Evolutionary conservation across 345 rosid species (phyloP).

Genomic region (Camelina laxa): DNA sequence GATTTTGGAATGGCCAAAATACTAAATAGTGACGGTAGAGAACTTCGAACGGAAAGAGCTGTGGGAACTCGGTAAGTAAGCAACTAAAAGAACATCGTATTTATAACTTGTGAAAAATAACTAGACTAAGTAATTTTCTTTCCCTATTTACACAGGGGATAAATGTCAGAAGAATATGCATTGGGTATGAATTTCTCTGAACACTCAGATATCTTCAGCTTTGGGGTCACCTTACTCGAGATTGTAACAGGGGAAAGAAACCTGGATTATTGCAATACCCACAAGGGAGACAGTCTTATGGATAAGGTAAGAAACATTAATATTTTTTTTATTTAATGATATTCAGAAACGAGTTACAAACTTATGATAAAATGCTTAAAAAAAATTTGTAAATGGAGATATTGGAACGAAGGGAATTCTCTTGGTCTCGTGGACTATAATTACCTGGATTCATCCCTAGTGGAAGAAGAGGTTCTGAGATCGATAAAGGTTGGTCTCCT

Average conservation of each 20-base stretch:
- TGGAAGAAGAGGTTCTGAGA: neutral
- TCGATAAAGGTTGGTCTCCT: neutral
- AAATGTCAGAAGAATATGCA: neutral
- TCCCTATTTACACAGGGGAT: neutral
- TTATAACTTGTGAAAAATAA: neutral
- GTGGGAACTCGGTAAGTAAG: slow-evolving; percentile 1
- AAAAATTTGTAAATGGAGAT: neutral
- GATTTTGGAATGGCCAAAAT: slow-evolving; percentile 2
- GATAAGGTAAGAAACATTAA: neutral
- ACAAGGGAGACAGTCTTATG: neutral
- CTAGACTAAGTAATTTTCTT: neutral
- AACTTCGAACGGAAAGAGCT: neutral
- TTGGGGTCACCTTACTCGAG: neutral
- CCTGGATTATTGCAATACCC: neutral
- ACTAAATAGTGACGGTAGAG: neutral
- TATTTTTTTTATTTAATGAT: no score
- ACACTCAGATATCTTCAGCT: neutral
- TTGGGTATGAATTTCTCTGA: neutral
- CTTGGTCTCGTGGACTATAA: neutral
- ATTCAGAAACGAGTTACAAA: no score
- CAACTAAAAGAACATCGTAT: neutral
- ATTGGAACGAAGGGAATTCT: neutral
- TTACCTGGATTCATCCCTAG: neutral
- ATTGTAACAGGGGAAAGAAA: neutral
- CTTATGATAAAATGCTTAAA: no score